A percentile compares a stretch with the other conserved stretches of the same genome.
Conservation (phyloP, 306 rosid genomes). For the Carpinus viminea region DNA sequence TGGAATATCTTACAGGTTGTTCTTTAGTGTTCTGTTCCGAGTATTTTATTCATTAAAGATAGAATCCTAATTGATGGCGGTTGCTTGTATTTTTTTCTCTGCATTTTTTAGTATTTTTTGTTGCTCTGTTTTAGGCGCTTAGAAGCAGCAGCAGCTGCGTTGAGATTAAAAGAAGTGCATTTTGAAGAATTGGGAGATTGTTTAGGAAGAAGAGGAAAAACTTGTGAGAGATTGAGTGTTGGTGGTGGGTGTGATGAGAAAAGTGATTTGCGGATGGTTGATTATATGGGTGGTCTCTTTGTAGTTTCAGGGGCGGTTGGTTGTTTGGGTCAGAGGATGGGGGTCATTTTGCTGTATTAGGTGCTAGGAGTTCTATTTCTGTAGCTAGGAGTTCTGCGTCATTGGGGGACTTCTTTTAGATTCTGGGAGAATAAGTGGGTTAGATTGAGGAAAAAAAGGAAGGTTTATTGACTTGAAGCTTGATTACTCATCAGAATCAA, state of each 20-base stretch:
- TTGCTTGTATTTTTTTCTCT: too few relatives aligned
- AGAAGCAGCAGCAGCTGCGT: conserved; percentile 80
- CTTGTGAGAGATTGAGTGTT: conserved; percentile 63
- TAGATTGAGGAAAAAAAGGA: conserved; percentile 71
- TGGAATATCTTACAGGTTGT: too few relatives aligned
- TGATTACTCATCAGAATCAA: conserved; percentile 72
- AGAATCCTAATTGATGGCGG: too few relatives aligned
- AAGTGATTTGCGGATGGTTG: conserved; percentile 59
- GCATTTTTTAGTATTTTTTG: too few relatives aligned
- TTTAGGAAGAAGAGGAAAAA: conserved; percentile 78
- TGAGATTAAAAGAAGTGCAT: conserved; percentile 59
- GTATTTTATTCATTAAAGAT: too few relatives aligned
- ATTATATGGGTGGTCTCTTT: conserved; percentile 73
- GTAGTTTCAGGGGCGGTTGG: conserved; percentile 81
- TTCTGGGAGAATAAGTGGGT: conserved; percentile 89
- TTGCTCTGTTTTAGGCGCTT: too few relatives aligned
- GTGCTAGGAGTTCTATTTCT: conserved; percentile 89
- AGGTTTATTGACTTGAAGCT: conserved; percentile 83
- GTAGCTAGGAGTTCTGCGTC: conserved; percentile 91
- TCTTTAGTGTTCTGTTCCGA: too few relatives aligned
- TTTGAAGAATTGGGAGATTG: conserved; percentile 75
- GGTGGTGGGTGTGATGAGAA: conserved; percentile 75
- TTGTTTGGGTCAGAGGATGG: conserved; percentile 82
- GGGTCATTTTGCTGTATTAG: conserved; percentile 55
- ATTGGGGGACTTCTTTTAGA: conserved; percentile 85